phyloP scores from a whole-genome alignment of 805 yeast genomes.

The Blastobotrys americana region DNA sequence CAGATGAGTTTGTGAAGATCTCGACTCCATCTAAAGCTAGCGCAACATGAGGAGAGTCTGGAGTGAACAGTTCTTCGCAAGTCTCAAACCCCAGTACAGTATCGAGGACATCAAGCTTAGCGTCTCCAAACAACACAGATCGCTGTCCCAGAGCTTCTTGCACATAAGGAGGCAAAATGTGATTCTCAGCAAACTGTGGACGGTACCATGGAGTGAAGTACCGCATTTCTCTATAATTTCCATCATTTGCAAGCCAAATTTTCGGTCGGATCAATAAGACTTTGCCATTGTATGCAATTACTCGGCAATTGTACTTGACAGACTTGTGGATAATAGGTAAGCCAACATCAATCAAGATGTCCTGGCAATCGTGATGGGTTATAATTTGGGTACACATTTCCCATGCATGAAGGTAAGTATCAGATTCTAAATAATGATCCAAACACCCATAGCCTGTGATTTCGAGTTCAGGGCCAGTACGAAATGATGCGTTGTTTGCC shows the following conservation, averaged over 20 bases:
- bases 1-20: constrained; percentile 89
- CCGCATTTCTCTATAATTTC: constrained; percentile 96
- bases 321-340: constrained; percentile 88
- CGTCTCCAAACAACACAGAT: constrained; percentile 81
- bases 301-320: constrained; percentile 85
- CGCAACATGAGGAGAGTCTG: constrained; percentile 87
- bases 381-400: constrained; percentile 82
- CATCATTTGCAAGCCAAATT: constrained; percentile 90
- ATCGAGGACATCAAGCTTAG: constrained; percentile 73
- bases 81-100: constrained; percentile 96
- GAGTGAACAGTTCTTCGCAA: constrained; percentile 95
- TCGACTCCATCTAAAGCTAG: constrained; percentile 97
- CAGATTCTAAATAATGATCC: constrained; percentile 90
- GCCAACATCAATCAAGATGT: constrained; percentile 81
- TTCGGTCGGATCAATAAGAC: constrained; percentile 88
- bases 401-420: constrained; percentile 86
- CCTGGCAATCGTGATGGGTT: constrained; percentile 58
- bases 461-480: constrained; percentile 97
- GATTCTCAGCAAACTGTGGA: constrained; percentile 66
- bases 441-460: constrained; percentile 68
- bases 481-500: constrained; percentile 59
- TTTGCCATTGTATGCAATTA: constrained; percentile 69
- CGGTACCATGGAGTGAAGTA: constrained; percentile 93
- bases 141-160: constrained; percentile 59
- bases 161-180: constrained; percentile 62